Evolutionary conservation across 345 rosid species (phyloP), one percentile per base, ranked within the genome.

Genomic region (Euphorbia peplus): DNA sequence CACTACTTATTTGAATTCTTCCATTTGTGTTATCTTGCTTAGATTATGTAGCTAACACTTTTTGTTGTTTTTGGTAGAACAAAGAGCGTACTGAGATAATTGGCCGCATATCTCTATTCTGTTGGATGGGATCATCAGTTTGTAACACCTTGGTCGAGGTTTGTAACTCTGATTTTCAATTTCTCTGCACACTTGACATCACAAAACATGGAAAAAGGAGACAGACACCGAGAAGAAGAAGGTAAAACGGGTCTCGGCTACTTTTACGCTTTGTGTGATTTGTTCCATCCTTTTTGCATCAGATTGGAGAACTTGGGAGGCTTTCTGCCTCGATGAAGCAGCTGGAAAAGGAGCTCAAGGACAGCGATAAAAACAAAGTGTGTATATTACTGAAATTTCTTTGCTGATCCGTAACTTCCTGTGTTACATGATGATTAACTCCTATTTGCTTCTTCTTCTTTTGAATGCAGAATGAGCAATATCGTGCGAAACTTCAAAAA

Each of bases 71-170:
- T 75, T 59, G 6, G 24, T 55, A 95, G 99, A 87, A 90, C 92
- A 95, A 88, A 83, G 92, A 88, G 80, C 83, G 82, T 19, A 73
- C 90, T 22, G 99, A 95, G 42, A 79, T 88, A 72, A 48, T 95
- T 50, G 92, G 95, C 16, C 85, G 96, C 26, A 85, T 95, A 46
- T 88, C 99, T 8, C 88, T 92, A 54, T 88, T 74, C 81, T 90
- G 97, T 66, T 92, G 97, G 97, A 76, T 95, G 83, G 96, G 99
- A 75, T 88, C 99, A 68, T 87, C 96, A 4, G 50, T 88, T 57
- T 95, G 97, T 73, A 64, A 79, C 56, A 72, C 92, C 68, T 79
- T 88, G 83, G 92, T 95, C 66, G 95, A 90, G 99, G 99, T 95
- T 75, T 5, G 86, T 76, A 26, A 30, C 57, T 47, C 8, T n/a